These are phyloP conservation scores for Stachybotrys echinatus DNA, from an alignment of 2,329 filamentous ascomycete species.

Conservation along the genomic window DNA sequence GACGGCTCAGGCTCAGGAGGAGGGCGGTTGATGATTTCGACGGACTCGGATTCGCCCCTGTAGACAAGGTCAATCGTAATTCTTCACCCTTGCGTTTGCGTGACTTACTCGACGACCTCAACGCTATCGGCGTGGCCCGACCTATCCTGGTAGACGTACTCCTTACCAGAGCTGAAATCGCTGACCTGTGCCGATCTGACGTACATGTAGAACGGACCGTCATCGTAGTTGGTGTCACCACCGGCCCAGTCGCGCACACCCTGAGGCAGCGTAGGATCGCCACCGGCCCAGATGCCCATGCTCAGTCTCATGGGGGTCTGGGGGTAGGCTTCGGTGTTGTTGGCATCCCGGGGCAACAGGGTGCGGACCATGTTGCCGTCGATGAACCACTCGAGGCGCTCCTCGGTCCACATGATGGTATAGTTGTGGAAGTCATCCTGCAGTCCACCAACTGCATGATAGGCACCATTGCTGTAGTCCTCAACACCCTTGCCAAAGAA, in stretches of 20 bases:
- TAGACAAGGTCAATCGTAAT: neutral
- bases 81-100: no score
- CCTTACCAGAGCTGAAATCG: constrained; percentile 57
- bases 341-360: constrained; percentile 53
- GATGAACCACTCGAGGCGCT: constrained; percentile 62
- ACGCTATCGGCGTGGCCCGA: constrained; percentile 62
- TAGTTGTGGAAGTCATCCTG: constrained; percentile 68
- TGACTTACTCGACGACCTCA: constrained; percentile 45
- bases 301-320: constrained; percentile 72
- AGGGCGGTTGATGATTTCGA: constrained; percentile 32
- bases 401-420: constrained; percentile 66
- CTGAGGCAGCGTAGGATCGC: constrained; percentile 48
- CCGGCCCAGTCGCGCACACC: constrained; percentile 66
- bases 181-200: constrained; percentile 54
- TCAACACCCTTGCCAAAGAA: constrained; percentile 73
- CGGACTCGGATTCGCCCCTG: constrained; percentile 54
- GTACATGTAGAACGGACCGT: constrained; percentile 69
- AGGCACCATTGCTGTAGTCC: constrained; percentile 57
- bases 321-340: constrained; percentile 57
- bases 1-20: constrained; percentile 31
- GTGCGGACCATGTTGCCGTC: constrained; percentile 63
- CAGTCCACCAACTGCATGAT: constrained; percentile 49
- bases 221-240: constrained; percentile 59
- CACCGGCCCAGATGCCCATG: constrained; percentile 61
- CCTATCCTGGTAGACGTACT: constrained; percentile 60